These are phyloP conservation scores for Saccharomycopsis hybrid DNA, from an alignment of 1,139 yeast genomes.

Conservation along the genomic window DNA sequence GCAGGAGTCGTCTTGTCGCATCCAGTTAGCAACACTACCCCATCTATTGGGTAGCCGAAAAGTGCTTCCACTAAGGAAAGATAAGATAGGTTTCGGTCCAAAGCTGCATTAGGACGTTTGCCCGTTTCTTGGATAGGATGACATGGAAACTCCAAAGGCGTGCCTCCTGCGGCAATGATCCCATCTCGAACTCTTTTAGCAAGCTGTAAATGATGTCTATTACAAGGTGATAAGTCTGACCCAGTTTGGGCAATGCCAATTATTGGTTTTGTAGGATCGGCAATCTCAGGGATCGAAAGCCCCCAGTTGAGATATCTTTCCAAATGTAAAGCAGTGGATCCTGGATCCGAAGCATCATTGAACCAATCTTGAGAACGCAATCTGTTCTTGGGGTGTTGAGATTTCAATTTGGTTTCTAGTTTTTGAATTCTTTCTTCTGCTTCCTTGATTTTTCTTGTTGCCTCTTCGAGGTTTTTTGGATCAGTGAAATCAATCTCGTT, in stretches of 20 bases:
- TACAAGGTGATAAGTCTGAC: slow-evolving; percentile 26
- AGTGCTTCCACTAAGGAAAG: slow-evolving; percentile 26
- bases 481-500: slow-evolving; percentile 18
- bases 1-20: slow-evolving; percentile 34
- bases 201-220: slow-evolving; percentile 25
- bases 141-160: slow-evolving; percentile 26
- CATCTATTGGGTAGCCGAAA: slow-evolving; percentile 27
- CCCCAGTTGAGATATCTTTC: slow-evolving; percentile 27
- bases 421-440: slow-evolving; percentile 20
- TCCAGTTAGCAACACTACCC: slow-evolving; percentile 30
- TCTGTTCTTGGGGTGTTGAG: slow-evolving; percentile 12
- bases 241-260: slow-evolving; percentile 29
- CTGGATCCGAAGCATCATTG: slow-evolving; percentile 24
- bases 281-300: slow-evolving; percentile 25
- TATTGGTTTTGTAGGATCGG: slow-evolving; percentile 25
- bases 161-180: slow-evolving; percentile 25
- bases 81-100: slow-evolving; percentile 26
- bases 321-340: slow-evolving; percentile 25
- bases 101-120: slow-evolving; percentile 26
- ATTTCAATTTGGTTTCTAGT: slow-evolving; percentile 15
- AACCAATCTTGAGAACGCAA: slow-evolving; percentile 25
- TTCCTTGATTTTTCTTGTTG: slow-evolving; percentile 17
- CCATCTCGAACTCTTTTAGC: slow-evolving; percentile 27
- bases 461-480: slow-evolving; percentile 20
- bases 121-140: slow-evolving; percentile 28